phyloP scores from a whole-genome alignment of 495 filamentous ascomycete species.

The Xylaria grammica region DNA sequence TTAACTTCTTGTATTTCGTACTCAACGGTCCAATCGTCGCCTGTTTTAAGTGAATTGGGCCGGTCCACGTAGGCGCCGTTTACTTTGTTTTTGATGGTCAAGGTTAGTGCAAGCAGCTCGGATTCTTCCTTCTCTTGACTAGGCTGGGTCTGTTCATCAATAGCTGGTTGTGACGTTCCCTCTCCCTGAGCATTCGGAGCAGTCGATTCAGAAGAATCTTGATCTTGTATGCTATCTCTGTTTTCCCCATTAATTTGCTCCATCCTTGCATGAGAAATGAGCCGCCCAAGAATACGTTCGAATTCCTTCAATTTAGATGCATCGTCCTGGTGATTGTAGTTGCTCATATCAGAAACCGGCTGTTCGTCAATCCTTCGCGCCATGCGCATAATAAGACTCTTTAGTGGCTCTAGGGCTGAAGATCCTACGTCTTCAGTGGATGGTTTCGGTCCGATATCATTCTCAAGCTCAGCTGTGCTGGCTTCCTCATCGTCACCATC shows the following conservation, averaged over 20 bases:
- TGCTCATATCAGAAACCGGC: slow-evolving; percentile 25
- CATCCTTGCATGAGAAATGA: slow-evolving; percentile 36
- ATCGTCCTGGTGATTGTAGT: slow-evolving; percentile 27
- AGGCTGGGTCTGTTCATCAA: slow-evolving; percentile 10
- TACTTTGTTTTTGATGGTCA: slow-evolving; percentile 74
- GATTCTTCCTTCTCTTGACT: slow-evolving; percentile 18
- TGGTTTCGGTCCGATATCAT: slow-evolving; percentile 29
- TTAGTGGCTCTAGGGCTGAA: slow-evolving; percentile 30
- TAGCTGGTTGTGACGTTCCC: background rate
- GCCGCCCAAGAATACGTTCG: slow-evolving; percentile 45
- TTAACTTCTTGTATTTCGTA: slow-evolving; percentile 70
- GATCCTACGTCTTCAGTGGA: slow-evolving; percentile 29
- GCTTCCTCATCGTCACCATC: slow-evolving; percentile 30
- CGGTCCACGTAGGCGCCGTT: slow-evolving; percentile 68
- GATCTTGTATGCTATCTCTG: slow-evolving; percentile 20
- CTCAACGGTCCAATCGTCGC: slow-evolving; percentile 68
- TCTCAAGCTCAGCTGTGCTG: slow-evolving; percentile 27
- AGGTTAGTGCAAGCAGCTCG: slow-evolving; percentile 65
- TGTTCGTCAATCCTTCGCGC: slow-evolving; percentile 30
- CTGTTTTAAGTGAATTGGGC: slow-evolving; percentile 52
- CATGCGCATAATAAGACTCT: slow-evolving; percentile 34
- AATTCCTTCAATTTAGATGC: slow-evolving; percentile 44
- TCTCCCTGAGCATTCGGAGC: background rate
- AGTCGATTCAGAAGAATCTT: slow-evolving; percentile 13
- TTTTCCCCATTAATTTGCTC: slow-evolving; percentile 32